Conservation (phyloP, 2,329 filamentous ascomycete species). For the Escovopsis sp. region DNA sequence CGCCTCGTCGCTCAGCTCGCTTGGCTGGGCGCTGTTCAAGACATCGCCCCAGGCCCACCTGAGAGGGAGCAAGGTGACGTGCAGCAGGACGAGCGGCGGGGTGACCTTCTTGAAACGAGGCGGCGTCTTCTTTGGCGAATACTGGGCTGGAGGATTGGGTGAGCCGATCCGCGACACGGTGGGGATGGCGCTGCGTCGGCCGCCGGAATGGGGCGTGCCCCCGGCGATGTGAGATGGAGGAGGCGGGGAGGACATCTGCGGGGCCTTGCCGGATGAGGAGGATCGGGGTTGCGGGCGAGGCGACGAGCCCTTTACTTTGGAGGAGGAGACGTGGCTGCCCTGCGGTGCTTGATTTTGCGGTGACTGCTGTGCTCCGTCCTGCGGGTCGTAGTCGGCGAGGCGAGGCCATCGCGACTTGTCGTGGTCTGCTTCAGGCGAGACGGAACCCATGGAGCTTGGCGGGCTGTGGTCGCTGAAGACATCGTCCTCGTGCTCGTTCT, state of each 20-base stretch:
- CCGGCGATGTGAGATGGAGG: slow-evolving; percentile 42
- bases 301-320: slow-evolving; percentile 35
- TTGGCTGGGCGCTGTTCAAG: slow-evolving; percentile 27
- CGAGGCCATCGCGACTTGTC: slow-evolving; percentile 22
- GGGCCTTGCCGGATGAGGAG: slow-evolving; percentile 51
- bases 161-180: slow-evolving; percentile 44
- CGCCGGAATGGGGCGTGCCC: slow-evolving; percentile 36
- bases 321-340: slow-evolving; percentile 27
- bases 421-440: slow-evolving; percentile 21
- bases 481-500: slow-evolving; percentile 36
- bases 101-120: slow-evolving; percentile 41
- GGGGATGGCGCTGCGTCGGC: slow-evolving; percentile 29
- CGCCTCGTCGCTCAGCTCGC: slow-evolving; percentile 29
- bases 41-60: slow-evolving; percentile 48
- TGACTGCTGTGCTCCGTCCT: slow-evolving; percentile 13
- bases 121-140: slow-evolving; percentile 43
- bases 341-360: too few relatives aligned
- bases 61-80: slow-evolving; percentile 61
- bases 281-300: slow-evolving; percentile 53
- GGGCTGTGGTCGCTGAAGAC: slow-evolving; percentile 45
- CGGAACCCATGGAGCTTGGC: slow-evolving; percentile 41
- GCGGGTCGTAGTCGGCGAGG: slow-evolving; percentile 38
- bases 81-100: slow-evolving; percentile 60
- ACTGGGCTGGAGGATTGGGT: slow-evolving; percentile 34
- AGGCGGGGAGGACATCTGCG: slow-evolving; percentile 58